phyloP scores from a whole-genome alignment of 1,139 yeast genomes.

The Protomyces inouyei region DNA sequence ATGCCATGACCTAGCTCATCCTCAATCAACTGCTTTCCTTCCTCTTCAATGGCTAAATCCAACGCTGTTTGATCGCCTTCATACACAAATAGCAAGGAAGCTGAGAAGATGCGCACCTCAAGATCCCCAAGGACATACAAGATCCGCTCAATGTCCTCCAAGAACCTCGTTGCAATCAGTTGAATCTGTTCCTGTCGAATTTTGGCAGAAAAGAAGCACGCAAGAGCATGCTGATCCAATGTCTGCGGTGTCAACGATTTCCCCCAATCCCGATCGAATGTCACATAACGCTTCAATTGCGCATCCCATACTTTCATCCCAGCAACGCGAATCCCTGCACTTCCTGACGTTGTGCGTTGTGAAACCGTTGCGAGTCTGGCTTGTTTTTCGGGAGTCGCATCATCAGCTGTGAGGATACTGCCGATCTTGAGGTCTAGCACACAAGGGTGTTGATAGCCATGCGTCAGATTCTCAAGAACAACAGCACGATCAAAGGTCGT shows the following conservation, averaged over 20 bases:
- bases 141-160: slow-evolving; percentile 57
- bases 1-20: slow-evolving; percentile 31
- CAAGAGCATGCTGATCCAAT: slow-evolving; percentile 40
- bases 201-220: slow-evolving; percentile 45
- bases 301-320: slow-evolving; percentile 66
- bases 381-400: slow-evolving; percentile 55
- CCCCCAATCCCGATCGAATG: slow-evolving; percentile 67
- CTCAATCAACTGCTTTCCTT: slow-evolving; percentile 38
- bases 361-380: slow-evolving; percentile 61
- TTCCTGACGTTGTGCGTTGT: slow-evolving; percentile 70
- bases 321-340: slow-evolving; percentile 68
- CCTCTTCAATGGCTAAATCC: slow-evolving; percentile 37
- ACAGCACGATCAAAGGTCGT: slow-evolving; percentile 37
- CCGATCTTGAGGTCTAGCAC: slow-evolving; percentile 84
- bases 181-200: slow-evolving; percentile 38
- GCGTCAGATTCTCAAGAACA: slow-evolving; percentile 69
- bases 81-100: slow-evolving; percentile 66
- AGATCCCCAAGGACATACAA: slow-evolving; percentile 58
- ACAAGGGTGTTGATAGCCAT: slow-evolving; percentile 62
- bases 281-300: slow-evolving; percentile 43
- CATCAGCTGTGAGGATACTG: slow-evolving; percentile 57
- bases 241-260: slow-evolving; percentile 49
- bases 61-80: slow-evolving; percentile 55
- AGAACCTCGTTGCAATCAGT: slow-evolving; percentile 45
- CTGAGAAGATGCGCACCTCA: slow-evolving; percentile 66